Conservation (phyloP, 305 asterid genomes). For the Petunia hybrid region DNA sequence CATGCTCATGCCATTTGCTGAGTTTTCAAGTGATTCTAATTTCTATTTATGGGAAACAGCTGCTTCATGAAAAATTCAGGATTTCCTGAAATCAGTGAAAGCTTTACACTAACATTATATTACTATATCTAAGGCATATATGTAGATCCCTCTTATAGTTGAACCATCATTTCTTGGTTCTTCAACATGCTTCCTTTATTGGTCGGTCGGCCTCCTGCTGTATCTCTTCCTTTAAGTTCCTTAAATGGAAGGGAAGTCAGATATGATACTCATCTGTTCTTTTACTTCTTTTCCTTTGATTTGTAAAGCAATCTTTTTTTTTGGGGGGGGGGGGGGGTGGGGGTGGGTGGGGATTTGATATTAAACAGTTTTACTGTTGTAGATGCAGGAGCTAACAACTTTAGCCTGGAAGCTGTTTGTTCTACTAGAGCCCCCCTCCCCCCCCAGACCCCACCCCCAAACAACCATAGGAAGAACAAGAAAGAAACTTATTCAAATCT, state of each 20-base stretch:
- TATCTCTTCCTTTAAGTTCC: neutral
- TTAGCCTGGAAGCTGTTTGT: neutral
- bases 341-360: neutral
- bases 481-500: neutral
- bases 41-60: neutral
- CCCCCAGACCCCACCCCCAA: neutral
- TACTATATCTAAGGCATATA: neutral
- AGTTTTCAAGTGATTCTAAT: neutral
- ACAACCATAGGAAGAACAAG: neutral
- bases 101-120: neutral
- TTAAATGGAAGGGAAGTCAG: neutral
- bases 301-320: neutral
- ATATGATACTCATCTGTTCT: neutral
- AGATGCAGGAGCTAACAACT: neutral
- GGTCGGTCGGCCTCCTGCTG: neutral
- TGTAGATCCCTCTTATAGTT: neutral
- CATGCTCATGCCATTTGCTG: constrained; percentile 13
- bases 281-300: neutral
- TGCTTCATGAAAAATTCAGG: neutral
- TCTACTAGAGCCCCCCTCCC: neutral
- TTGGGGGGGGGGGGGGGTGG: neutral
- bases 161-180: neutral
- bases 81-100: neutral
- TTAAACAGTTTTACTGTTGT: neutral
- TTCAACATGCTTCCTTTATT: neutral